Evolutionary conservation across 2,329 filamentous ascomycete species (phyloP), one percentile per base, ranked within the genome.

Genomic region (Mycosphaerella arachidis): DNA sequence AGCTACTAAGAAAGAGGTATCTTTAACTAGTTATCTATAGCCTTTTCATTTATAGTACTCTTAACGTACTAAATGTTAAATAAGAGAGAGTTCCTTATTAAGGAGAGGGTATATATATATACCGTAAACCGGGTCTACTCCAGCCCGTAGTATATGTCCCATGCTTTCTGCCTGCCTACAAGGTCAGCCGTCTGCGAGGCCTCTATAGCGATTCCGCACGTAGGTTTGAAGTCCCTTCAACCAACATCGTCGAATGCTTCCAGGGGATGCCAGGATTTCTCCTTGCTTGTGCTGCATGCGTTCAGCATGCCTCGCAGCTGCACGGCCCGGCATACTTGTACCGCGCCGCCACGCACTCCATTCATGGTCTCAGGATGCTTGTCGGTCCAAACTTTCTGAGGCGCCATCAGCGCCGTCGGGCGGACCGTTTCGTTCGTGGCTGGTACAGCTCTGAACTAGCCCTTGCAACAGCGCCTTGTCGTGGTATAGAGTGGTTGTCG

Each of bases 361-460:
- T 56, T n/a, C 51, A 55, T 59, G 61, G 63, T 60, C 52, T 58
- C 57, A 58, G 31, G 29, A 57, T 57, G 57, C 62, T 50, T 64
- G 58, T 55, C 56, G 40, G 56, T 54, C 55, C 48, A 57, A 61
- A 62, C 62, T 59, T 63, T 60, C 57, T 40, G 48, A 51, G 51
- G 56, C 59, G 62, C 57, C 61, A 56, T 53, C 56, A 58, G 52
- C 45, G 55, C 60, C 59, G 62, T 59, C 63, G 62, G 52, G 58
- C 61, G 62, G 59, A 61, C 55, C 63, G 56, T 54, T 59, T 62
- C 55, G 54, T 53, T 56, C 57, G 31, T 53, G 60, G 59, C 53
- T 64, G 48, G 59, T 50, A 55, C 50, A 62, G 54, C 51, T 57
- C 35, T 59, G 45, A 31, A 57, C 58, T 62, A 60, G 59, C 55